A percentile compares a stretch with the other conserved stretches of the same genome.
These are phyloP conservation scores for Centrapalus pauciflorus DNA, from an alignment of 129 eudicot genomes.

Conservation along the genomic window DNA sequence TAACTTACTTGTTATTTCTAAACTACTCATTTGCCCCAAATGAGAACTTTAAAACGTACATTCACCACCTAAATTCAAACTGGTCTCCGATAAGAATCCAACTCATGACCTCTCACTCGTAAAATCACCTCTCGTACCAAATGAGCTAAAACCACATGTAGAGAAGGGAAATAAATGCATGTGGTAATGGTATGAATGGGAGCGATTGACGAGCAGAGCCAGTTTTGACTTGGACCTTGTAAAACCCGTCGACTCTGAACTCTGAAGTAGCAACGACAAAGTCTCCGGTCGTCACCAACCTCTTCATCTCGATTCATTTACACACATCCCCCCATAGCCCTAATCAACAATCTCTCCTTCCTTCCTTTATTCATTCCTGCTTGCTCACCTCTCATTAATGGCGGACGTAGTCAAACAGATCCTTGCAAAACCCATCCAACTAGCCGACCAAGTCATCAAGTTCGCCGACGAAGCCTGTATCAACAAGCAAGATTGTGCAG, in stretches of 20 bases:
- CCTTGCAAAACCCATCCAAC: conserved; percentile 36
- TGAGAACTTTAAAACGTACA: too few relatives aligned
- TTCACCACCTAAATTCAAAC: too few relatives aligned
- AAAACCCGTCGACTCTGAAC: neutral
- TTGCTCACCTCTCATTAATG: conserved; percentile 8
- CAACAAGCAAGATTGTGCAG: conserved; percentile 40
- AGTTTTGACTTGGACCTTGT: conserved; percentile 16
- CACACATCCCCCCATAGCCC: neutral
- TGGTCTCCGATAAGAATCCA: too few relatives aligned
- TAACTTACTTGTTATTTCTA: too few relatives aligned
- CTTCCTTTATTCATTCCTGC: neutral
- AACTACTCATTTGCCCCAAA: too few relatives aligned
- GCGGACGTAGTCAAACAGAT: conserved; percentile 36
- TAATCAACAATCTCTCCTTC: neutral
- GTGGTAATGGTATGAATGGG: too few relatives aligned
- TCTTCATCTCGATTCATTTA: neutral
- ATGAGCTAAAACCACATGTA: too few relatives aligned
- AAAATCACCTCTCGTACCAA: too few relatives aligned
- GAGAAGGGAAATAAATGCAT: too few relatives aligned
- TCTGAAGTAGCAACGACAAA: neutral
- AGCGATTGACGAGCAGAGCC: too few relatives aligned
- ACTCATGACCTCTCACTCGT: too few relatives aligned
- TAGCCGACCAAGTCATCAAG: conserved; percentile 33
- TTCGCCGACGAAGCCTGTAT: conserved; percentile 29
- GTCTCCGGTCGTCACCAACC: neutral